Evolutionary conservation across 208 protist species (phyloP).

Genomic region (Leishmania guyanensis): DNA sequence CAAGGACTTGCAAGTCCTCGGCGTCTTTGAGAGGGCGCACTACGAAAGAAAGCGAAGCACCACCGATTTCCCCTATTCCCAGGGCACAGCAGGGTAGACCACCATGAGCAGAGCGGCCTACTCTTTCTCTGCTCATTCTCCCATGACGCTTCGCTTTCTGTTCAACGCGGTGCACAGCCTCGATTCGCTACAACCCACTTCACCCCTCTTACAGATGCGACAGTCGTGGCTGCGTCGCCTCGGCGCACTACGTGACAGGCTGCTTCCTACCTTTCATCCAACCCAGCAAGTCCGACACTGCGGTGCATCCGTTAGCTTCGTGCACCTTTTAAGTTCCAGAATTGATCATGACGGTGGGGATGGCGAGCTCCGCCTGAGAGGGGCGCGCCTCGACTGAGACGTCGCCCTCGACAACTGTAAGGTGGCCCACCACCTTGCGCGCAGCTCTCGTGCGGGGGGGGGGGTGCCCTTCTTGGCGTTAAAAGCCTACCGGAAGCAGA

Average conservation of each 20-base stretch:
- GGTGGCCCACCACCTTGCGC: slow-evolving; percentile 17
- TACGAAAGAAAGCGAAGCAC: no score
- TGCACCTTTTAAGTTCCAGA: slow-evolving; percentile 45
- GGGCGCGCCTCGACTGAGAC: slow-evolving; percentile 51
- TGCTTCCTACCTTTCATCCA: slow-evolving; percentile 13
- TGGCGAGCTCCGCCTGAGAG: slow-evolving; percentile 46
- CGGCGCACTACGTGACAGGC: neutral
- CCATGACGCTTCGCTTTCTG: no score
- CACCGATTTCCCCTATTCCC: no score
- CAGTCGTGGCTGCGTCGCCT: slow-evolving; percentile 5
- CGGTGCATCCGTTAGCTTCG: slow-evolving; percentile 54
- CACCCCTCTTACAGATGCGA: slow-evolving; percentile 1
- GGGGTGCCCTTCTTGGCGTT: slow-evolving; percentile 36
- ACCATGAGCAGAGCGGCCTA: no score
- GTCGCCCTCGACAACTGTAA: slow-evolving; percentile 22
- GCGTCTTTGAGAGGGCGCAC: no score
- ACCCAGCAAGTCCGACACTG: slow-evolving; percentile 15
- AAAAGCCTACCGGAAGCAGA: slow-evolving; percentile 28
- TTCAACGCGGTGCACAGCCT: neutral
- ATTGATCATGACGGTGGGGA: slow-evolving; percentile 53
- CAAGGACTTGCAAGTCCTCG: no score
- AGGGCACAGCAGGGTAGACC: no score
- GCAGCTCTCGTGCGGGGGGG: slow-evolving; percentile 40
- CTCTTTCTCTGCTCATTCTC: no score
- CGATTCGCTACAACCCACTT: neutral